Evolutionary conservation across 208 protist genomes (phyloP).

Genomic region (Trypanosoma lewisi): DNA sequence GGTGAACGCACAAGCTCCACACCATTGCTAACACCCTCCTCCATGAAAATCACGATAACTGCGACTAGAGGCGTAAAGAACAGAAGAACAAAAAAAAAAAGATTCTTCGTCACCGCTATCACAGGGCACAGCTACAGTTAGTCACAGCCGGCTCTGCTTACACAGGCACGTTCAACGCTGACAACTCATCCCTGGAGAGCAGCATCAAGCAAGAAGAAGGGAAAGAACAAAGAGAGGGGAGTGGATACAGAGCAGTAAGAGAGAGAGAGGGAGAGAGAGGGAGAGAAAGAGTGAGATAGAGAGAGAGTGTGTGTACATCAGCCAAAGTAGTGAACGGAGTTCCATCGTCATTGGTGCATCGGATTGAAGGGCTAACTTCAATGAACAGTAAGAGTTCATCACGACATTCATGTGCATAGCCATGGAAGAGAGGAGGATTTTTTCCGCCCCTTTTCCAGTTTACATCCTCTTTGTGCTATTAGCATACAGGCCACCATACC

Average conservation of each 20-base stretch:
- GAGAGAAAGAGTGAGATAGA: neutral
- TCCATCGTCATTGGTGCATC: conserved; percentile 13
- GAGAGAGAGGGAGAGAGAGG: no score
- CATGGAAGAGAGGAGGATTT: no score
- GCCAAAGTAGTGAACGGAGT: neutral
- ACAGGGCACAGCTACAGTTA: conserved; percentile 4
- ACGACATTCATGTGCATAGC: no score
- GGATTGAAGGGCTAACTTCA: conserved; percentile 30
- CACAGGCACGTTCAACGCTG: conserved; percentile 12
- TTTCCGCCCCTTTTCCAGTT: neutral
- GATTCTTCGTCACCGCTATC: conserved; percentile 16
- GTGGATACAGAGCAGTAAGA: neutral
- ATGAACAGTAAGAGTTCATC: no score
- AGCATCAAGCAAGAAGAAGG: neutral
- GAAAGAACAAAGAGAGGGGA: neutral
- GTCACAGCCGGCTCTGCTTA: conserved; percentile 15
- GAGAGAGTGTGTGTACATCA: neutral
- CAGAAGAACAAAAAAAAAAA: neutral
- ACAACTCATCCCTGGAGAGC: neutral
- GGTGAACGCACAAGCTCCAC: neutral
- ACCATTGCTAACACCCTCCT: neutral
- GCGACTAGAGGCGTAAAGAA: neutral
- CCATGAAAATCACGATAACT: neutral
- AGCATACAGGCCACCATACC: neutral
- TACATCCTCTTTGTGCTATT: neutral